Conservation (phyloP, 352 stramenopile species). For the Pythium biforme region DNA sequence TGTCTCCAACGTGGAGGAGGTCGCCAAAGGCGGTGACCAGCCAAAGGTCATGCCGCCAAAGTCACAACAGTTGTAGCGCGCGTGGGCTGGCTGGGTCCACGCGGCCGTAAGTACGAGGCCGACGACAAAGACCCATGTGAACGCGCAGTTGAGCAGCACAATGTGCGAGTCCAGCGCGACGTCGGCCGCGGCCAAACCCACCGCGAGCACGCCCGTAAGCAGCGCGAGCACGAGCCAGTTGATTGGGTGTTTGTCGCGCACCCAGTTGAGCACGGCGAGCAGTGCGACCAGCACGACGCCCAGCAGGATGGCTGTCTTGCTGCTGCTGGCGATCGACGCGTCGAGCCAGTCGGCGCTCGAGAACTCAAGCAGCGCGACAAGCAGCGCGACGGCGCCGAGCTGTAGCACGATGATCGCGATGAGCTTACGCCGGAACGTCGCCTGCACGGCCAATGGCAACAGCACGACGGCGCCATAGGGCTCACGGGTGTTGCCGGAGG, state of each 20-base stretch:
- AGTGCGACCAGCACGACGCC: neutral
- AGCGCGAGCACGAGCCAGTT: conserved; percentile 1
- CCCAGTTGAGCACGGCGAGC: neutral
- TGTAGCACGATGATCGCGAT: conserved; percentile 3
- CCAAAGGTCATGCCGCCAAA: neutral
- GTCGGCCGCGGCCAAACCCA: conserved; percentile 8
- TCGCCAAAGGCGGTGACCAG: neutral
- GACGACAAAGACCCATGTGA: conserved; percentile 22
- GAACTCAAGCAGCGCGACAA: neutral
- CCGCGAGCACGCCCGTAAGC: conserved; percentile 2
- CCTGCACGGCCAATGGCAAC: conserved; percentile 25
- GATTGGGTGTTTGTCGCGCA: neutral
- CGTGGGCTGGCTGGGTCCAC: neutral
- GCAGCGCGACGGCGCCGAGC: neutral
- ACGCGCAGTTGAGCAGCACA: conserved; percentile 24
- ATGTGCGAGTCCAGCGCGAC: conserved; percentile 23
- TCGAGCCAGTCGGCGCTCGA: neutral
- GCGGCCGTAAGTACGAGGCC: conserved; percentile 21
- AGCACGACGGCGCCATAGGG: conserved; percentile 16
- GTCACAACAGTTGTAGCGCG: neutral
- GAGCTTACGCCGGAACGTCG: conserved; percentile 26
- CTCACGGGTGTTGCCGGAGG: neutral
- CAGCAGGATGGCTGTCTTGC: neutral
- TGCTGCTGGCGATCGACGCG: neutral
- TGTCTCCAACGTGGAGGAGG: neutral